Conservation (phyloP, 768 basidiomycete genomes). For the Agrocybe pediades region DNA sequence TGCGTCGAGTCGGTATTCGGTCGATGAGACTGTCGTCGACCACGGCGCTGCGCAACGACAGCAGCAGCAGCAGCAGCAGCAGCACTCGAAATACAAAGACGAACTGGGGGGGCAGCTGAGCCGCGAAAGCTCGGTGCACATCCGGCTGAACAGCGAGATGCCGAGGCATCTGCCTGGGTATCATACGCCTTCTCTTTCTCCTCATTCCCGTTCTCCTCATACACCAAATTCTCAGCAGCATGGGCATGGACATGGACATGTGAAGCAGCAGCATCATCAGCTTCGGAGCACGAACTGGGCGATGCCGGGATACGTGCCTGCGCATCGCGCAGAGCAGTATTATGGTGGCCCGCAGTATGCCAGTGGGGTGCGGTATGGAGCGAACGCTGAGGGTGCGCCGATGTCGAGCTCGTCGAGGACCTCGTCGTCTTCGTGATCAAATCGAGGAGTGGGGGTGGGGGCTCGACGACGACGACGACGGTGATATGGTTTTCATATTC, state of each 20-base stretch:
- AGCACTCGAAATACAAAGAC: neutral
- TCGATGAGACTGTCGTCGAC: neutral
- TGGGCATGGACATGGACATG: neutral
- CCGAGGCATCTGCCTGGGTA: conserved; percentile 14
- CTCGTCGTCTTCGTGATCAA: no score
- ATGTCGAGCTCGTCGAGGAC: no score
- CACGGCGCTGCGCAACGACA: neutral
- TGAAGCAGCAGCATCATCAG: neutral
- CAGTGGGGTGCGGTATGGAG: conserved; percentile 20
- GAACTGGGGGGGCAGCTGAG: neutral
- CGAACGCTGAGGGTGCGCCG: no score
- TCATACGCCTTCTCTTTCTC: no score
- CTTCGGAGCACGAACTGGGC: no score
- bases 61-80: neutral
- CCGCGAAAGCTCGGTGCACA: neutral
- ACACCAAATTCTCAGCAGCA: neutral
- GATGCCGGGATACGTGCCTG: conserved; percentile 16
- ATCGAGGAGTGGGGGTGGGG: no score
- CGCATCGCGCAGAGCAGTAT: conserved; percentile 13
- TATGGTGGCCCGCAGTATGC: no score
- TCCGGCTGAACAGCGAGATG: neutral
- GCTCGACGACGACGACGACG: no score
- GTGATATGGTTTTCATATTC: no score
- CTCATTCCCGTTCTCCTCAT: neutral
- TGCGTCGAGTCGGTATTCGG: neutral